Percentiles rank a stretch among this genome's conserved stretches.
phyloP scores from a whole-genome alignment of 1,139 yeast species.

The Candida sp. region DNA sequence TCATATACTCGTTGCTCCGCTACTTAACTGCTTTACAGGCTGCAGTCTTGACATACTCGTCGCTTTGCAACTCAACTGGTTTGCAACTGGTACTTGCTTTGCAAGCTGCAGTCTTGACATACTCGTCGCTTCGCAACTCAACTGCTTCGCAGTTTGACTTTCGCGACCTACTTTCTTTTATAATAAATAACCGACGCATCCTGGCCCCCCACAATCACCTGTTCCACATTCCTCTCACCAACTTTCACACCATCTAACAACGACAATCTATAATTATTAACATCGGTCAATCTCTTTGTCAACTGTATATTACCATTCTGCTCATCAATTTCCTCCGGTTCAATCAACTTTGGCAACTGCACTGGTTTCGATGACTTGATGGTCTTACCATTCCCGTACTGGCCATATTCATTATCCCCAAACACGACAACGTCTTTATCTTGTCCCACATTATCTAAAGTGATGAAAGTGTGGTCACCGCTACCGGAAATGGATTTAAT shows the following conservation, averaged over 20 bases:
- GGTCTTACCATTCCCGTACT: constrained; percentile 78
- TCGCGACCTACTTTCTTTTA: constrained; percentile 18
- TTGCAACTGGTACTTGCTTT: too few relatives aligned
- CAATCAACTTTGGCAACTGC: constrained; percentile 52
- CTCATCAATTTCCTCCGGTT: constrained; percentile 42
- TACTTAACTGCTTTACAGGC: too few relatives aligned
- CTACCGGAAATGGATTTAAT: constrained; percentile 59
- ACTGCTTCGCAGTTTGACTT: too few relatives aligned
- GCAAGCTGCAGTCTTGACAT: too few relatives aligned
- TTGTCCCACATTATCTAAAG: constrained; percentile 44
- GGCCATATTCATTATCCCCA: constrained; percentile 85
- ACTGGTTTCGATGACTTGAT: constrained; percentile 58
- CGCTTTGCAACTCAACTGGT: too few relatives aligned
- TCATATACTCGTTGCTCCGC: not conserved
- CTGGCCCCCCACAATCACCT: constrained; percentile 62
- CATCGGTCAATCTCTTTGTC: constrained; percentile 28
- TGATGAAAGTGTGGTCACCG: constrained; percentile 60
- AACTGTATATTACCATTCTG: constrained; percentile 14
- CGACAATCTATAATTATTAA: constrained; percentile 44
- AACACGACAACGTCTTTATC: constrained; percentile 63
- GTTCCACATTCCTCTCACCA: constrained; percentile 34
- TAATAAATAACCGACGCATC: constrained; percentile 65
- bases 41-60: too few relatives aligned
- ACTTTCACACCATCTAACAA: constrained; percentile 26
- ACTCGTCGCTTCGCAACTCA: too few relatives aligned